Conservation (phyloP, 352 stramenopile species). For the Chrysophaeum taylorii region DNA sequence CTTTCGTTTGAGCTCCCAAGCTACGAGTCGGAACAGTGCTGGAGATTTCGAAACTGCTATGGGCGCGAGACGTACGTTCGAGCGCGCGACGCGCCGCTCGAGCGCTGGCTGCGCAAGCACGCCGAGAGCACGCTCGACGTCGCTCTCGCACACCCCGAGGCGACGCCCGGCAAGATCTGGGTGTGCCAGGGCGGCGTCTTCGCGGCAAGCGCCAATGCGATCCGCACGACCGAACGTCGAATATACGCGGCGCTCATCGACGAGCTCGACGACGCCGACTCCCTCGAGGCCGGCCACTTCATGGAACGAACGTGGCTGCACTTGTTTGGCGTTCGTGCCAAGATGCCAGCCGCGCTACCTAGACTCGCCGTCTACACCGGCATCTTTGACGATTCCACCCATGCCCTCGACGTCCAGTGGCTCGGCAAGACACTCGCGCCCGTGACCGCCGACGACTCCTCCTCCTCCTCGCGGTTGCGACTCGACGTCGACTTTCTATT, state of each 20-base stretch:
- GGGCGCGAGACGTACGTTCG: background rate
- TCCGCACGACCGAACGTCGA: background rate
- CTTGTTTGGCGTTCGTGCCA: background rate
- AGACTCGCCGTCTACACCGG: background rate
- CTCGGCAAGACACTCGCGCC: too few species aligned
- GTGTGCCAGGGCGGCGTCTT: background rate
- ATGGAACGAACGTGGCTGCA: background rate
- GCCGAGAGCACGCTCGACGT: too few species aligned
- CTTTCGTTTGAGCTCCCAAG: background rate
- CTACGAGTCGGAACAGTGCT: conserved; percentile 4
- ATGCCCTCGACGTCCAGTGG: background rate
- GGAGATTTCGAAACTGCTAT: background rate
- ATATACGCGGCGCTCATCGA: background rate
- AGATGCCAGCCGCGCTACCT: background rate
- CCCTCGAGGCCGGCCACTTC: conserved; percentile 4
- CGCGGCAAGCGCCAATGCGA: background rate
- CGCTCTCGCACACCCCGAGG: background rate
- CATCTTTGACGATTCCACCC: too few species aligned
- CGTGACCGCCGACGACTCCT: too few species aligned
- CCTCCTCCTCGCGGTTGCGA: too few species aligned
- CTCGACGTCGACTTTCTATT: background rate
- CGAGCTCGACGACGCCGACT: background rate
- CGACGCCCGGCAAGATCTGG: too few species aligned
- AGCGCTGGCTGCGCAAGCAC: background rate
- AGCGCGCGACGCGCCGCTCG: background rate